A percentile compares a stretch with the other conserved stretches of the same genome.
Evolutionary conservation across 495 filamentous ascomycete species (phyloP).

Genomic region (Trypethelium eluteriae): DNA sequence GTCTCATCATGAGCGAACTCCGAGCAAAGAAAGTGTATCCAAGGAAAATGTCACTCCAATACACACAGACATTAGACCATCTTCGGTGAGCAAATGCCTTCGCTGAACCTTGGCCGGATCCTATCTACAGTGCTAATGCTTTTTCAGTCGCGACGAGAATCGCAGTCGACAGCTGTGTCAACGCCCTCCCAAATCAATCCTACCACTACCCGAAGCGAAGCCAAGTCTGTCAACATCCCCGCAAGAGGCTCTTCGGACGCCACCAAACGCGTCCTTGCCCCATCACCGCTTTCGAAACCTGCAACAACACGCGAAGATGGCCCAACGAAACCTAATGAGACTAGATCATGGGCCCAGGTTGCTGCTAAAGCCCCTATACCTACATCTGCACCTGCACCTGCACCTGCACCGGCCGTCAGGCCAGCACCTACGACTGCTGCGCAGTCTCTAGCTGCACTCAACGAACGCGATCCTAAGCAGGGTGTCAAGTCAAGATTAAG

Average conservation of each 20-base stretch:
- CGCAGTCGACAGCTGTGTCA: slow-evolving; percentile 2
- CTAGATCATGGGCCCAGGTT: slow-evolving; percentile 23
- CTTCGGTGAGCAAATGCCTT: slow-evolving; percentile 48
- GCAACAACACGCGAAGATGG: slow-evolving; percentile 37
- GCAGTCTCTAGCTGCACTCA: slow-evolving; percentile 70
- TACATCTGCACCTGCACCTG: slow-evolving; percentile 20
- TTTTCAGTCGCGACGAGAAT: slow-evolving; percentile 1
- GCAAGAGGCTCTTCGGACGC: slow-evolving; percentile 63
- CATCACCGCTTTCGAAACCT: slow-evolving; percentile 85
- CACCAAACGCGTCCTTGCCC: slow-evolving; percentile 60
- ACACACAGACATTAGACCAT: slow-evolving; percentile 41
- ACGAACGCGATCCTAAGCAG: slow-evolving; percentile 62
- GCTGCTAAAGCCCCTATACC: slow-evolving; percentile 18
- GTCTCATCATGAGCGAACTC: slow-evolving; percentile 49
- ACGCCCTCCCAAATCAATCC: slow-evolving; percentile 14
- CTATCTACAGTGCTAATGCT: slow-evolving; percentile 13
- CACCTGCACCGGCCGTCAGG: slow-evolving; percentile 19
- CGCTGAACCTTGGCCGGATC: slow-evolving; percentile 1
- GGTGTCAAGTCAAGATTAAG: slow-evolving; percentile 86
- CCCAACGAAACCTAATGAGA: slow-evolving; percentile 18
- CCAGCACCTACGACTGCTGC: slow-evolving; percentile 59
- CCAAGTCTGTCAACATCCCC: slow-evolving; percentile 55
- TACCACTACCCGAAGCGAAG: slow-evolving; percentile 41
- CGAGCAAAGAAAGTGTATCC: slow-evolving; percentile 12
- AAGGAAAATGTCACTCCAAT: slow-evolving; percentile 44